Evolutionary conservation across 2,329 filamentous ascomycete genomes (phyloP), one percentile per base, ranked within the genome.

Genomic region (Falciphora oryzae): DNA sequence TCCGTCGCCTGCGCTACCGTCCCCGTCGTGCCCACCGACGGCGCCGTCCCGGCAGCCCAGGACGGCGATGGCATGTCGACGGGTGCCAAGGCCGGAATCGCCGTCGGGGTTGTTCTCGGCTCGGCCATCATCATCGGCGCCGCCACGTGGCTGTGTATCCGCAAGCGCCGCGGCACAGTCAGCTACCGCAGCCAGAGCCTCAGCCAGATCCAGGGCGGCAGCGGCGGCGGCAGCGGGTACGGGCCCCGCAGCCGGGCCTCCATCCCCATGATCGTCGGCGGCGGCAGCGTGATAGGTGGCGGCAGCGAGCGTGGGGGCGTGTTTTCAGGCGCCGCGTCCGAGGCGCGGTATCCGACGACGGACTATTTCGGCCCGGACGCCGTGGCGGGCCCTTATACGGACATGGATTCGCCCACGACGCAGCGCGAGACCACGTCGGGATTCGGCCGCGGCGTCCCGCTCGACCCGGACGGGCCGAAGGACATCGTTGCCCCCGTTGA

Each of bases 71-170:
- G 62, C 62, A 71, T 85, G 7, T 81, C 81, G 1, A 71, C 77
- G 1, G 83, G 81, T 0, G 84, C 83, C 2, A 85, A 82, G 69
- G 83, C 81, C 0, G 85, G 85, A 2, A 81, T 88, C n/a, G 84
- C 80, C 7, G 76, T 82, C 0, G 85, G 83, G 25, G 78, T 82
- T 4, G 77, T 81, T 1, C 71, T 83, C 0, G 81, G 75, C 32
- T 77, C 75, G 1, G 74, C 77, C 4, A 59, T 78, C 7, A 57
- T 83, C 18, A 73, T 83, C 53, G 81, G 77, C 4, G 70, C 70
- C 3, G 66, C 79, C 22, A 75, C 78, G 0, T 87, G 81, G 80
- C 75, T 83, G 65, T 84, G 79, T 65, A 64, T 84, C 32, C 71
- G 75, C 35, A 77, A 75, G 29, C 70, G 76, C 10, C 69, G 32